These are phyloP conservation scores for Zygoascus hellenicus DNA, from an alignment of 1,139 yeast genomes.

Conservation along the genomic window DNA sequence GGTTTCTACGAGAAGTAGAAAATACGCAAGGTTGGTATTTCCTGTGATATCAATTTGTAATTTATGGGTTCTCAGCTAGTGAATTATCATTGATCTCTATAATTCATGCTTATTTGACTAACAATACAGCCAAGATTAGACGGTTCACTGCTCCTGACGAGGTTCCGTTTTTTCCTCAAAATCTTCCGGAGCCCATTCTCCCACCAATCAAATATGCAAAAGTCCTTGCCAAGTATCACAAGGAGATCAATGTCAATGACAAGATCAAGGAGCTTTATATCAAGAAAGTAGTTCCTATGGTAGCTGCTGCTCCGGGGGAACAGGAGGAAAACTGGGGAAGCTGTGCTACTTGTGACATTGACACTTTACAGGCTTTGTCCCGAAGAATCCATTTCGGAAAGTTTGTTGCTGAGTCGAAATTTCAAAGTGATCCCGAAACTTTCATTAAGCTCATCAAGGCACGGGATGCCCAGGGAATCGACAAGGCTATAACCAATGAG, in stretches of 20 bases:
- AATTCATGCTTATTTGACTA: neutral
- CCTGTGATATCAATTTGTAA: neutral
- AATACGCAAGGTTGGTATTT: slow-evolving; percentile 48
- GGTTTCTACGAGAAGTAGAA: slow-evolving; percentile 75
- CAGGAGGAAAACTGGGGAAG: slow-evolving; percentile 86
- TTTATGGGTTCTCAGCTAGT: neutral
- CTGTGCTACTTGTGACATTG: slow-evolving; percentile 79
- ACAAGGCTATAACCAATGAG: slow-evolving; percentile 73
- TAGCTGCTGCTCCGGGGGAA: slow-evolving; percentile 56
- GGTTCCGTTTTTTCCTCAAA: slow-evolving; percentile 77
- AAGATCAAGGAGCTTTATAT: slow-evolving; percentile 66
- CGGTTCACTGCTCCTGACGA: slow-evolving; percentile 95
- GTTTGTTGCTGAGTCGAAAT: slow-evolving; percentile 95
- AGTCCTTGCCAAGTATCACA: slow-evolving; percentile 65
- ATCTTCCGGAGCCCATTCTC: slow-evolving; percentile 59
- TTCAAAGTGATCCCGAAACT: slow-evolving; percentile 55
- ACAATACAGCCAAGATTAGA: slow-evolving; percentile 55
- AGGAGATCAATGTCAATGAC: slow-evolving; percentile 69
- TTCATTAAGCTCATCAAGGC: slow-evolving; percentile 61
- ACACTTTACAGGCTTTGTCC: slow-evolving; percentile 80
- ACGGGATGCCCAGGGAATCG: slow-evolving; percentile 67
- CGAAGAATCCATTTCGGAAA: slow-evolving; percentile 94
- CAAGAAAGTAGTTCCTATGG: slow-evolving; percentile 62
- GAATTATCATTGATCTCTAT: no score
- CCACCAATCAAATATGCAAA: slow-evolving; percentile 78